Percentiles rank a stretch among this genome's conserved stretches.
Evolutionary conservation across 2,329 filamentous ascomycete genomes (phyloP).

Genomic region (Hymenoscyphus infarciens): DNA sequence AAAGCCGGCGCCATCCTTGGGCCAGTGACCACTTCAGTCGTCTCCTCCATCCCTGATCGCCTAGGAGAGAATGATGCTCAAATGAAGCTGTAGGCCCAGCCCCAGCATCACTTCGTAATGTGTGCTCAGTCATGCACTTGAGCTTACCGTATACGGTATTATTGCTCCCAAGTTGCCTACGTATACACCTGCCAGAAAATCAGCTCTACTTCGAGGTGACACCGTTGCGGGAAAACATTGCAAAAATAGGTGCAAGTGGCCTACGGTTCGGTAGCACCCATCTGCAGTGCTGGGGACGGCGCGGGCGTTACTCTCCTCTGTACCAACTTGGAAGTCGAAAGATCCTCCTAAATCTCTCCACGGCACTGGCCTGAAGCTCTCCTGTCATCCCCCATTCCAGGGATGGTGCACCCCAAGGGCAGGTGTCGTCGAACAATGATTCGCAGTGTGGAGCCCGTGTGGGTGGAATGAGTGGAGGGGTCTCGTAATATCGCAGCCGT

Average conservation of each 20-base stretch:
- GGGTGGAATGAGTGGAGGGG: not conserved
- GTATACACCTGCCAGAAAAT: not conserved
- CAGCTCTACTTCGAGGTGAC: not conserved
- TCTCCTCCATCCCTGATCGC: not conserved
- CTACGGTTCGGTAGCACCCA: not conserved
- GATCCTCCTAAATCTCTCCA: no score
- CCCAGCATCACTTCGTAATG: not conserved
- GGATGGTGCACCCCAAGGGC: not conserved
- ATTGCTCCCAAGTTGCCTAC: not conserved
- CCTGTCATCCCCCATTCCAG: not conserved
- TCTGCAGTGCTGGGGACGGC: not conserved
- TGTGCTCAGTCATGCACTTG: not conserved
- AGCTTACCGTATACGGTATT: not conserved
- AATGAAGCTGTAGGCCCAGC: not conserved
- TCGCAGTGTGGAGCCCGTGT: not conserved
- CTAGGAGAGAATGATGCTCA: no score
- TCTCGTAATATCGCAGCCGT: conserved; percentile 2
- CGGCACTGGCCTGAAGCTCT: no score
- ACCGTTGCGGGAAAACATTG: conserved; percentile 3
- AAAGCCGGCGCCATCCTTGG: not conserved
- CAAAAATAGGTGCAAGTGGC: conserved; percentile 1
- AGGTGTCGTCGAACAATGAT: not conserved
- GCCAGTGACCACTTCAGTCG: not conserved
- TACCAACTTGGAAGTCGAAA: not conserved
- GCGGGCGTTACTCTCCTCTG: not conserved